A percentile compares a stretch with the other conserved stretches of the same genome.
Evolutionary conservation across 140 eudicot genomes (phyloP).

Genomic region (Senecio squalidus): DNA sequence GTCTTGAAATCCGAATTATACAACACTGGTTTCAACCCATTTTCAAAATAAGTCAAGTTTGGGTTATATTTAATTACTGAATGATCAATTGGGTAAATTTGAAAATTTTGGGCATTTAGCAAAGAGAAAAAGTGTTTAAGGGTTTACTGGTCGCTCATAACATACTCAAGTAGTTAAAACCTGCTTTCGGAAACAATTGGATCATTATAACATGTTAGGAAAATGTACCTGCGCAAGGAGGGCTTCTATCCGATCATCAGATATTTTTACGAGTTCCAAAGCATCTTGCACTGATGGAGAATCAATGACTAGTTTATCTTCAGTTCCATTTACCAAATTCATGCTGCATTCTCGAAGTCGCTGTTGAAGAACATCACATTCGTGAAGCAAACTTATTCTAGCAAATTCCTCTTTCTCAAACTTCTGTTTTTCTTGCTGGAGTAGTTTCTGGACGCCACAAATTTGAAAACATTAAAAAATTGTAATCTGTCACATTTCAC

Average conservation of each 20-base stretch:
- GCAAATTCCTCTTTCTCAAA: slow-evolving; percentile 30
- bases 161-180: neutral
- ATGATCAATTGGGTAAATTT: too few relatives aligned
- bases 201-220: neutral
- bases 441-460: slow-evolving; percentile 43
- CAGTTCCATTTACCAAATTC: slow-evolving; percentile 22
- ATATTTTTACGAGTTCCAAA: slow-evolving; percentile 39
- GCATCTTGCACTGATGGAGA: slow-evolving; percentile 45
- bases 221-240: slow-evolving; percentile 69
- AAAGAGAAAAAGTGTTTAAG: too few relatives aligned
- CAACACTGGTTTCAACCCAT: too few relatives aligned
- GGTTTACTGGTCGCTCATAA: neutral
- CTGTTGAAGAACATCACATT: slow-evolving; percentile 49
- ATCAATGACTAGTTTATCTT: slow-evolving; percentile 29
- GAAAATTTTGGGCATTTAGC: too few relatives aligned
- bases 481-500: neutral
- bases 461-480: neutral
- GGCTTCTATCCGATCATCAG: slow-evolving; percentile 50
- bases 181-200: neutral
- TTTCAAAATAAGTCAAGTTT: too few relatives aligned
- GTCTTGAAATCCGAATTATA: too few relatives aligned
- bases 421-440: slow-evolving; percentile 49
- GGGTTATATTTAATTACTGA: too few relatives aligned
- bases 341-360: slow-evolving; percentile 61
- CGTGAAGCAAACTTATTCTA: slow-evolving; percentile 47